Evolutionary conservation across 2,329 filamentous ascomycete species (phyloP), one percentile per base, ranked within the genome.

Genomic region (Ophiostoma quercus): DNA sequence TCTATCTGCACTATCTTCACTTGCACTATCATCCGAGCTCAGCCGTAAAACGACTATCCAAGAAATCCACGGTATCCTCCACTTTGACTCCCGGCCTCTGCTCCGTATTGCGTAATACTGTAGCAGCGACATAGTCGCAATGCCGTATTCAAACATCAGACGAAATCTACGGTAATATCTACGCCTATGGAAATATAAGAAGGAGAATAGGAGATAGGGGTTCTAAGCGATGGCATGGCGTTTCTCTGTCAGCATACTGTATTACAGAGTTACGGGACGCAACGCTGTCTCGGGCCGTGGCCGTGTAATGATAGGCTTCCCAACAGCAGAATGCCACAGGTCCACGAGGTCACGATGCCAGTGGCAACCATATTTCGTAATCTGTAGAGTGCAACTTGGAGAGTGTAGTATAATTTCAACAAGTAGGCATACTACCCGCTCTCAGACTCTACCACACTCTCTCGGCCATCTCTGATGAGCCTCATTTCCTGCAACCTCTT

Each of bases 91-190:
- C 51, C 51, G 51, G 8, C 16, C 12, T 25, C 22, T 25, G n/a
- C 51, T 57, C 51, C 51, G 51, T 57, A 57, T 57, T 57, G 51
- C 51, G 51, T 57, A 57, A 57, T 57, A 57, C 51, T 29, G 51
- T 57, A 57, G 22, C 51, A 57, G 11, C 51, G n/a, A 25, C 51
- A 57, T 25, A 3, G 22, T 57, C 51, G 25, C 51, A 57, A 57
- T 22, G 51, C n/a, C 51, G n/a, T 25, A 22, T 25, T 25, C 3
- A 25, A 57, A 25, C n/a, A 57, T 57, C 51, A 57, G 51, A 57
- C 51, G 51, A 57, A 12, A 57, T 25, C 51, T 57, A 57, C 51
- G 51, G 43, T 51, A 9, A 22, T n/a, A 22, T 19, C 5, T n/a
- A 51, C n/a, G 47, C 7, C 16, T n/a, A 22, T 4, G 39, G 16